Conservation (phyloP, 1,284 basidiomycete species). For the Leccinum griseonigrum region DNA sequence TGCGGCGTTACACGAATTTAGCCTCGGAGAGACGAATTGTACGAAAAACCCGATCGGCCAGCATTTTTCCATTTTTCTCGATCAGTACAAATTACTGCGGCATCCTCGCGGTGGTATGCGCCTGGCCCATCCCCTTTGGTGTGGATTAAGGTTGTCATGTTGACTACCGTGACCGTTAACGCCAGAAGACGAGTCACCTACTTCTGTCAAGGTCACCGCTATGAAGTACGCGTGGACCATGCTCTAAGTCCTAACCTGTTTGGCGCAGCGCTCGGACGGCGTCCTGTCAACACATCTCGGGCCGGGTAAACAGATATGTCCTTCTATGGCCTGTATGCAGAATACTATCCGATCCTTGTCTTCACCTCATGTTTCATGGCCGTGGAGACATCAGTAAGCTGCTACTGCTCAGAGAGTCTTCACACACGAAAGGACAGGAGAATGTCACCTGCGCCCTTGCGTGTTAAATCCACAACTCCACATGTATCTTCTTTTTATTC, state of each 20-base stretch:
- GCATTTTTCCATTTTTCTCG: background rate
- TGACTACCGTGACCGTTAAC: background rate
- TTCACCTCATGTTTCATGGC: no score
- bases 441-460: background rate
- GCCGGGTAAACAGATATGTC: constrained; percentile 1
- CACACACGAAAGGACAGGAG: constrained; percentile 8
- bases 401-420: background rate
- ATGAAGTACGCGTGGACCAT: background rate
- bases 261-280: background rate
- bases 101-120: background rate
- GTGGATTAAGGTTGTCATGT: constrained; percentile 11
- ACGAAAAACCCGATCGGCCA: background rate
- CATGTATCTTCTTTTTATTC: background rate
- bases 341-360: background rate
- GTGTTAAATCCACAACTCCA: background rate
- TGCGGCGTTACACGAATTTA: constrained; percentile 1
- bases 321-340: constrained; percentile 1
- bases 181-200: background rate
- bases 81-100: background rate
- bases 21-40: background rate
- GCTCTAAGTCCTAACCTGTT: background rate
- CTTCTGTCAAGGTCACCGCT: background rate
- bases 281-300: constrained; percentile 1
- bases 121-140: constrained; percentile 1
- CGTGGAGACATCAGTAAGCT: no score